phyloP scores from a whole-genome alignment of 129 eudicot species.

The Mikania micrantha region DNA sequence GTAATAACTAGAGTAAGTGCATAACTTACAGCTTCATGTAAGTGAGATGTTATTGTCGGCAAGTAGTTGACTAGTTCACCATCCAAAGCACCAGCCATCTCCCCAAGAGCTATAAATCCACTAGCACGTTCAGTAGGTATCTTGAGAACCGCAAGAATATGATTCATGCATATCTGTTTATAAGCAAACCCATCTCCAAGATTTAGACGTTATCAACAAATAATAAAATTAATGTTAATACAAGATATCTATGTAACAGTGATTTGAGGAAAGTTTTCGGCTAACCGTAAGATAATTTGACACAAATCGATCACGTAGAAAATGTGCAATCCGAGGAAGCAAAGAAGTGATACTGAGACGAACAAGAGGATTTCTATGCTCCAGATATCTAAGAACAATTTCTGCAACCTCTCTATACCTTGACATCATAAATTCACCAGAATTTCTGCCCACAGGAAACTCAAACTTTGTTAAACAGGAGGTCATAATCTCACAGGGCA shows the following conservation, averaged over 20 bases:
- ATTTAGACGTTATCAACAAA: slow-evolving; percentile 13
- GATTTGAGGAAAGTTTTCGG: neutral
- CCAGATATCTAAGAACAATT: slow-evolving; percentile 89
- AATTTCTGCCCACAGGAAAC: slow-evolving; percentile 47
- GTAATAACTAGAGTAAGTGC: neutral
- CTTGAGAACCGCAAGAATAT: slow-evolving; percentile 91
- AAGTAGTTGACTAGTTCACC: slow-evolving; percentile 88
- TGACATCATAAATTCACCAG: slow-evolving; percentile 99
- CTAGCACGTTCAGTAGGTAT: slow-evolving; percentile 96
- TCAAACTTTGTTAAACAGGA: neutral
- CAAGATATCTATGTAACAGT: neutral
- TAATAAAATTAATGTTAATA: neutral
- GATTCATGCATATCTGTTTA: slow-evolving; percentile 93
- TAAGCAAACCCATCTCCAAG: slow-evolving; percentile 14
- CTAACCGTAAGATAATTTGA: slow-evolving; percentile 88
- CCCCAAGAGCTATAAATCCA: slow-evolving; percentile 98
- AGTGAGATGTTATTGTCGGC: slow-evolving; percentile 97
- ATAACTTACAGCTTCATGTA: slow-evolving; percentile 88
- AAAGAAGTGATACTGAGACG: slow-evolving; percentile 96
- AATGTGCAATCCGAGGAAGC: slow-evolving; percentile 96
- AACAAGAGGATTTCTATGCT: slow-evolving; percentile 89
- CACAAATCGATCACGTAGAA: slow-evolving; percentile 95
- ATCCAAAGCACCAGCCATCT: slow-evolving; percentile 99
- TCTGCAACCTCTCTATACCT: slow-evolving; percentile 98
- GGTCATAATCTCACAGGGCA: neutral